A percentile compares a stretch with the other conserved stretches of the same genome.
Evolutionary conservation across 805 yeast species (phyloP).

Genomic region (Myxozyma sirexii): DNA sequence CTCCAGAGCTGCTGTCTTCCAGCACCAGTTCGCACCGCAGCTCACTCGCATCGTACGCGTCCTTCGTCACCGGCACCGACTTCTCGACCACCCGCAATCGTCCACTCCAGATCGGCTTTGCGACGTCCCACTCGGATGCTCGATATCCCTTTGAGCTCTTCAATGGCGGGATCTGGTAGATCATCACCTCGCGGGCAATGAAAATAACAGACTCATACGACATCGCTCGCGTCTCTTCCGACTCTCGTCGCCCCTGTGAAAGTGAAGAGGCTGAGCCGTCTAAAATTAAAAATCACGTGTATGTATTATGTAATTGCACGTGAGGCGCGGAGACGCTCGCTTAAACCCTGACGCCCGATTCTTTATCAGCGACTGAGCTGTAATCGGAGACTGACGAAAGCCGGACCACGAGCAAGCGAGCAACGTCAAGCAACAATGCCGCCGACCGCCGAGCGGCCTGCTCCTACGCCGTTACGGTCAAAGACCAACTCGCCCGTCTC

Average conservation of each 20-base stretch:
- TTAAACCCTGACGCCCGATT: background rate
- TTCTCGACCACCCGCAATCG: constrained; percentile 40
- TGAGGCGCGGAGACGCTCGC: background rate
- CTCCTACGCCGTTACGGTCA: background rate
- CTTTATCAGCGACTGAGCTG: constrained; percentile 1
- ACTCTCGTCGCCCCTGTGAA: background rate
- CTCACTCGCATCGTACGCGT: background rate
- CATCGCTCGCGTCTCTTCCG: background rate
- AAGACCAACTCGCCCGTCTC: background rate
- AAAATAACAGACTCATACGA: constrained; percentile 29
- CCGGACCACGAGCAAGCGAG: background rate
- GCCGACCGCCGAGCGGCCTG: constrained; percentile 1
- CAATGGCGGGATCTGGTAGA: constrained; percentile 42
- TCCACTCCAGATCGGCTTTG: constrained; percentile 46
- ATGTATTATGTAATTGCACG: background rate
- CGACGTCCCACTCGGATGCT: constrained; percentile 44
- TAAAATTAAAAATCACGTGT: background rate
- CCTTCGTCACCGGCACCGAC: background rate
- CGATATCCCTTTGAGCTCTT: constrained; percentile 36
- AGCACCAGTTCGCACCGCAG: constrained; percentile 40
- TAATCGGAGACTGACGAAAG: background rate
- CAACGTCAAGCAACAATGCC: background rate
- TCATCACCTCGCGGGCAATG: constrained; percentile 35
- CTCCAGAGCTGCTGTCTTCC: constrained; percentile 39
- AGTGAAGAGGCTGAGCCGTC: background rate